Conservation (phyloP, 2,329 filamentous ascomycete species). For the Plenodomus tracheiphilus region DNA sequence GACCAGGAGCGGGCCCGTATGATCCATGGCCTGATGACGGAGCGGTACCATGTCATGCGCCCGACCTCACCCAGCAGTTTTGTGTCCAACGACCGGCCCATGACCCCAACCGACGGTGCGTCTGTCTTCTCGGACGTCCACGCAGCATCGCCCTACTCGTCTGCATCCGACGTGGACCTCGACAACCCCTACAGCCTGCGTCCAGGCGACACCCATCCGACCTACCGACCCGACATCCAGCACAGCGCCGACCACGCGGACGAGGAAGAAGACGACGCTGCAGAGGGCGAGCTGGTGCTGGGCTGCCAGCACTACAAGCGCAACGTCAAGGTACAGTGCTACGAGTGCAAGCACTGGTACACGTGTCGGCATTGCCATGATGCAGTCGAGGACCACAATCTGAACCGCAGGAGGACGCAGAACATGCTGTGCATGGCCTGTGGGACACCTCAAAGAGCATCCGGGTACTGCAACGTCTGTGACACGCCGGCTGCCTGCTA, state of each 20-base stretch:
- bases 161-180: slow-evolving; percentile 36
- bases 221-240: slow-evolving; percentile 29
- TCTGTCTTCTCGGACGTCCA: slow-evolving; percentile 41
- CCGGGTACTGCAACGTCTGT: slow-evolving; percentile 77
- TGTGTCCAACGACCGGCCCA: slow-evolving; percentile 43
- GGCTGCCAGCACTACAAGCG: slow-evolving; percentile 93
- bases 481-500: slow-evolving; percentile 80
- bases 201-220: slow-evolving; percentile 37
- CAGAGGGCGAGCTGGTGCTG: slow-evolving; percentile 55
- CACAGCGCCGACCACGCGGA: slow-evolving; percentile 46
- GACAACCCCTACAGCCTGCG: slow-evolving; percentile 43
- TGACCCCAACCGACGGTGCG: slow-evolving; percentile 41
- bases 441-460: slow-evolving; percentile 78
- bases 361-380: slow-evolving; percentile 96
- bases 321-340: slow-evolving; percentile 95
- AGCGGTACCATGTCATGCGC: slow-evolving; percentile 48
- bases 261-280: slow-evolving; percentile 55
- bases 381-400: slow-evolving; percentile 72
- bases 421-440: slow-evolving; percentile 99
- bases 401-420: slow-evolving; percentile 81
- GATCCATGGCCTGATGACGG: slow-evolving; percentile 55
- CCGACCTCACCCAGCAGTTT: slow-evolving; percentile 46
- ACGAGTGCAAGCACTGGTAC: slow-evolving; percentile 87
- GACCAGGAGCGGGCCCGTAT: slow-evolving; percentile 54
- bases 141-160: slow-evolving; percentile 39